Evolutionary conservation across 2,329 filamentous ascomycete species (phyloP).

Genomic region (Pyricularia sp.): DNA sequence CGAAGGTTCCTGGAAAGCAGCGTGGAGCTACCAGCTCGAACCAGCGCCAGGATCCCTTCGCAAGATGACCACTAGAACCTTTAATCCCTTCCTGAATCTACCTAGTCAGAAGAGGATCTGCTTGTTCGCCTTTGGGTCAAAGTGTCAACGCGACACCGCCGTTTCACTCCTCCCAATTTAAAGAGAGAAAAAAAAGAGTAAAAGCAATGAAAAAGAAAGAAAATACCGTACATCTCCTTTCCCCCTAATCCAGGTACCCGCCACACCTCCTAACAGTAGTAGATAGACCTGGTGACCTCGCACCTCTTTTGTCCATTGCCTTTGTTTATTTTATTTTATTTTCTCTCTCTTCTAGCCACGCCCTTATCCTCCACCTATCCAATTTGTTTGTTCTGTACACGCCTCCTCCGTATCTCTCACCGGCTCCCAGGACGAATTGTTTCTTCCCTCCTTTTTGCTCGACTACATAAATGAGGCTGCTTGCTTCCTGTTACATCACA

Average conservation of each 20-base stretch:
- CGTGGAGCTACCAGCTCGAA: neutral
- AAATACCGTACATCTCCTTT: neutral
- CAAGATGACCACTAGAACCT: neutral
- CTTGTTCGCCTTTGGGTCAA: neutral
- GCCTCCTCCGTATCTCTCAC: neutral
- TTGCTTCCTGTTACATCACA: constrained; percentile 5
- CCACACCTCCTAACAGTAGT: neutral
- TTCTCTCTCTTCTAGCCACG: neutral
- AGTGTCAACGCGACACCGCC: neutral
- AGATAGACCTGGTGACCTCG: neutral
- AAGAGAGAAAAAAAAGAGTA: neutral
- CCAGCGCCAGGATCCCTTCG: neutral
- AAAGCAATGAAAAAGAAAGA: neutral
- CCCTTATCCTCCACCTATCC: neutral
- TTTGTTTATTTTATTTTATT: constrained; percentile 4
- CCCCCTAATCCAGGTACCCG: neutral
- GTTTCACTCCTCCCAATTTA: neutral
- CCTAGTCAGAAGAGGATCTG: neutral
- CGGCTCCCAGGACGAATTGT: neutral
- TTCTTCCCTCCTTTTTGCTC: constrained; percentile 3
- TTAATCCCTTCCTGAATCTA: neutral
- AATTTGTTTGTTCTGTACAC: neutral
- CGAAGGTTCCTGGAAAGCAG: neutral
- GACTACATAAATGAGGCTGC: neutral
- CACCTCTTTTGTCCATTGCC: constrained; percentile 2